These are phyloP conservation scores for Blastomyces parvus DNA, from an alignment of 2,329 filamentous ascomycete species.

Conservation along the genomic window DNA sequence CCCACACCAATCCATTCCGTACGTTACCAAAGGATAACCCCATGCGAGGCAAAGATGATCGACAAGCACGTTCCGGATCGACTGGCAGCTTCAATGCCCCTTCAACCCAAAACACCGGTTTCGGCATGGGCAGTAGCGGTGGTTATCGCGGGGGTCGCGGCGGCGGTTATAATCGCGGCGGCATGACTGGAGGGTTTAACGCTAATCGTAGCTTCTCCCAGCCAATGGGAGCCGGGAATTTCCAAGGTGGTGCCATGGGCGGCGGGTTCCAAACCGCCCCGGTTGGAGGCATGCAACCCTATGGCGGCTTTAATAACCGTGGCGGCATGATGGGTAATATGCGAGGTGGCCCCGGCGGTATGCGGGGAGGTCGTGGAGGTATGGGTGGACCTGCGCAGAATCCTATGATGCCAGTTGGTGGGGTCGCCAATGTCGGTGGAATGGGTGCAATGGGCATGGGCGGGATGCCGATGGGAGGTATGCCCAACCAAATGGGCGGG, in stretches of 20 bases:
- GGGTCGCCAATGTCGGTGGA: slow-evolving; percentile 39
- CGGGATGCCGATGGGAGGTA: slow-evolving; percentile 50
- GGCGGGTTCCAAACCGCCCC: slow-evolving; percentile 37
- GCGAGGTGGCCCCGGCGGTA: slow-evolving; percentile 47
- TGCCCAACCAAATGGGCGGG: slow-evolving; percentile 9
- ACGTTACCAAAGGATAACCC: slow-evolving; percentile 84
- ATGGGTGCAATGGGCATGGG: slow-evolving; percentile 48
- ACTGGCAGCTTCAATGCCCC: slow-evolving; percentile 40
- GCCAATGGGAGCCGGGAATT: slow-evolving; percentile 35
- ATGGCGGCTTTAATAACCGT: slow-evolving; percentile 41
- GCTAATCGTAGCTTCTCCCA: slow-evolving; percentile 41
- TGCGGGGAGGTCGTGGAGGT: slow-evolving; percentile 49
- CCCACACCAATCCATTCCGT: slow-evolving; percentile 75
- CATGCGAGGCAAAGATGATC: slow-evolving; percentile 55
- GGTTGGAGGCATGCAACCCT: slow-evolving; percentile 45
- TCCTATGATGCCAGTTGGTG: slow-evolving; percentile 29
- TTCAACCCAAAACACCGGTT: slow-evolving; percentile 33
- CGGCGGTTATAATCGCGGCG: slow-evolving; percentile 42
- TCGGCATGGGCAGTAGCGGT: slow-evolving; percentile 37
- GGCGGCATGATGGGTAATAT: slow-evolving; percentile 47
- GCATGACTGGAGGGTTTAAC: slow-evolving; percentile 43
- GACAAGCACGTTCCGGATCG: slow-evolving; percentile 41
- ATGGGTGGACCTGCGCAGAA: slow-evolving; percentile 47
- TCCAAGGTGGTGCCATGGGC: slow-evolving; percentile 34
- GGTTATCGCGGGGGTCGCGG: slow-evolving; percentile 46